Conservation (phyloP, 2,329 filamentous ascomycete genomes). For the Exophiala phaeomuriformis region DNA sequence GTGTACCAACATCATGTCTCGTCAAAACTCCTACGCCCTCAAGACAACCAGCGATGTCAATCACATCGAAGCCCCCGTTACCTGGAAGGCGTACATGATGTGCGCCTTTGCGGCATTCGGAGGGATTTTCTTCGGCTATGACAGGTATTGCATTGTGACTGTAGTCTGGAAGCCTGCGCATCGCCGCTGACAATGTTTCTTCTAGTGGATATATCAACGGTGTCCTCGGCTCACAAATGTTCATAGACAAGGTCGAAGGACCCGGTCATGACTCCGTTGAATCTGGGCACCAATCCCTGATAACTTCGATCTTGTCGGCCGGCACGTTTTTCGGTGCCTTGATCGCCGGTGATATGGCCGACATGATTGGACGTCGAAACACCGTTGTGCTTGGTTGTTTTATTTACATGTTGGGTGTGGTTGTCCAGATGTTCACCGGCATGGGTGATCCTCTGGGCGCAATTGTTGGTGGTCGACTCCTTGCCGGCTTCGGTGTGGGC, state of each 20-base stretch:
- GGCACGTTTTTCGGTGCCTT: slow-evolving; percentile 73
- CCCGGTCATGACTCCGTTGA: slow-evolving; percentile 33
- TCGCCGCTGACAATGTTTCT: not conserved
- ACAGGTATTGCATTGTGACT: slow-evolving; percentile 29
- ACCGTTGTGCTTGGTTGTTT: slow-evolving; percentile 62
- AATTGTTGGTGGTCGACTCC: slow-evolving; percentile 64
- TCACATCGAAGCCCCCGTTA: slow-evolving; percentile 53
- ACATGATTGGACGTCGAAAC: slow-evolving; percentile 64
- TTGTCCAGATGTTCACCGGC: slow-evolving; percentile 56
- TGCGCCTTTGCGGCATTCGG: slow-evolving; percentile 55
- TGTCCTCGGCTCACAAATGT: slow-evolving; percentile 46
- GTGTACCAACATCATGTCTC: too few relatives aligned
- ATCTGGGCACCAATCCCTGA: slow-evolving; percentile 50
- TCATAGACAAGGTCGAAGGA: slow-evolving; percentile 38
- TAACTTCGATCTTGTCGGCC: slow-evolving; percentile 69
- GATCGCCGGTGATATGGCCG: slow-evolving; percentile 68
- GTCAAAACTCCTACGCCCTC: not conserved
- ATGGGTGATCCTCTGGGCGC: slow-evolving; percentile 41
- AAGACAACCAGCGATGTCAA: slow-evolving; percentile 37
- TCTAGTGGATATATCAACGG: slow-evolving; percentile 45
- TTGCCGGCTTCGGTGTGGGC: slow-evolving; percentile 71
- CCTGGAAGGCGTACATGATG: slow-evolving; percentile 53
- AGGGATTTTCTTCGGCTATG: slow-evolving; percentile 55
- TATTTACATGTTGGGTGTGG: slow-evolving; percentile 62
- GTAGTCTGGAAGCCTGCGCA: not conserved